Evolutionary conservation across 495 filamentous ascomycete species (phyloP).

Genomic region (Stereocaulon alpinum): DNA sequence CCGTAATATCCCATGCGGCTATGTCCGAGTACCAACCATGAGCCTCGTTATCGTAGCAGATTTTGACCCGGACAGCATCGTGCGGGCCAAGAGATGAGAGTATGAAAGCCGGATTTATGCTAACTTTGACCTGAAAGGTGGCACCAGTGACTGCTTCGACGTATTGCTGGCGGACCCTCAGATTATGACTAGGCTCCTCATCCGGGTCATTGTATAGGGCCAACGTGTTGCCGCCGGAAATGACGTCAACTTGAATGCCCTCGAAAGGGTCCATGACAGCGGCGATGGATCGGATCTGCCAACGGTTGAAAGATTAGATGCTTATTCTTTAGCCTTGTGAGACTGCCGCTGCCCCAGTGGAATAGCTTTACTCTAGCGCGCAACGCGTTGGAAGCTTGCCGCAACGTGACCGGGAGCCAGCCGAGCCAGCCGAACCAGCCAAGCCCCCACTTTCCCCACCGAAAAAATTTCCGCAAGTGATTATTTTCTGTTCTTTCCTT

Average conservation of each 20-base stretch:
- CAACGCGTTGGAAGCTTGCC: not conserved
- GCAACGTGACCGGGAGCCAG: not conserved
- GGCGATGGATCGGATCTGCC: not conserved
- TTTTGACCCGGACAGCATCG: slow-evolving; percentile 4
- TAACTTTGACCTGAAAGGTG: slow-evolving; percentile 14
- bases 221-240: not conserved
- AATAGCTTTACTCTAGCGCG: not conserved
- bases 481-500: too few relatives aligned
- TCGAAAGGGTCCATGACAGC: not conserved
- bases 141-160: slow-evolving; percentile 17
- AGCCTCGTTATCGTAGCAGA: slow-evolving; percentile 6
- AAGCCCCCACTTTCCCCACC: too few relatives aligned
- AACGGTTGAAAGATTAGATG: not conserved
- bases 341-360: not conserved
- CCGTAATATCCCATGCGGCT: not conserved
- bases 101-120: not conserved
- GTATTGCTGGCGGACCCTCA: slow-evolving; percentile 6
- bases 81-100: not conserved
- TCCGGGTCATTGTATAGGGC: slow-evolving; percentile 20
- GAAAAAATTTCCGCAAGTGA: too few relatives aligned
- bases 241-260: slow-evolving; percentile 12
- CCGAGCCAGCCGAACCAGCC: too few relatives aligned
- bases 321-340: not conserved
- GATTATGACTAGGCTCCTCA: not conserved
- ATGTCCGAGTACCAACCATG: not conserved